These are phyloP conservation scores for Chaetomium olivaceum DNA, from an alignment of 2,329 filamentous ascomycete species.

Conservation along the genomic window DNA sequence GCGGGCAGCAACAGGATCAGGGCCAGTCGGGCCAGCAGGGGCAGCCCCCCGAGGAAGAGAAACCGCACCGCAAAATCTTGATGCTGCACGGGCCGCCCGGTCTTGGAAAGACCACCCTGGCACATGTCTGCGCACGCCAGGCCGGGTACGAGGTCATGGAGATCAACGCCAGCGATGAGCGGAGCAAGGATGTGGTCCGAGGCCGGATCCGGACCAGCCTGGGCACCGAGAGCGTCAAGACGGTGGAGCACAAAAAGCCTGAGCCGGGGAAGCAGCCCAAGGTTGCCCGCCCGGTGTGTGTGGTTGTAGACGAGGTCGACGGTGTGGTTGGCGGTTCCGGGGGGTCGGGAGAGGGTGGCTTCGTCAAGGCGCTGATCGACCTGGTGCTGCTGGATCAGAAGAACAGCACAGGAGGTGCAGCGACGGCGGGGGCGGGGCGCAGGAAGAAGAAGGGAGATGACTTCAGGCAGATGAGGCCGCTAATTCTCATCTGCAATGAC, in stretches of 20 bases:
- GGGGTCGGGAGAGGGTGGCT: constrained; percentile 82
- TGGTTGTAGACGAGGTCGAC: constrained; percentile 95
- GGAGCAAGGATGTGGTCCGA: constrained; percentile 85
- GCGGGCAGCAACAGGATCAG: constrained; percentile 42
- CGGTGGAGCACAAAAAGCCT: constrained; percentile 60
- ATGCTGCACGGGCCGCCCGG: constrained; percentile 90
- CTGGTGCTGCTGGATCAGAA: constrained; percentile 83
- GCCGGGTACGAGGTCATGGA: constrained; percentile 96
- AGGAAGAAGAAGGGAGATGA: constrained; percentile 78
- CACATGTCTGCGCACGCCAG: constrained; percentile 92
- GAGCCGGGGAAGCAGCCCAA: constrained; percentile 61
- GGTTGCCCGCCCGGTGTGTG: constrained; percentile 81
- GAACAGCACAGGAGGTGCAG: constrained; percentile 53
- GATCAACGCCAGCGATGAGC: constrained; percentile 96
- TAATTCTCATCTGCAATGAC: constrained; percentile 96
- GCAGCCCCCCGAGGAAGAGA: constrained; percentile 63
- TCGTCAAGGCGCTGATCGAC: constrained; percentile 92
- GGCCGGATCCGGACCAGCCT: constrained; percentile 88
- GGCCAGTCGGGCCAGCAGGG: neutral
- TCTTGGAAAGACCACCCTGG: constrained; percentile 91
- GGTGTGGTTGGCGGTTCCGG: constrained; percentile 83
- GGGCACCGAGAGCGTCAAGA: constrained; percentile 90
- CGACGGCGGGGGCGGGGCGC: constrained; percentile 39
- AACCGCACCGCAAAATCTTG: constrained; percentile 80
- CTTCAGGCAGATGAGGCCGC: constrained; percentile 81